Evolutionary conservation across 2,329 filamentous ascomycete genomes (phyloP).

Genomic region (Byssochlamys sp.): DNA sequence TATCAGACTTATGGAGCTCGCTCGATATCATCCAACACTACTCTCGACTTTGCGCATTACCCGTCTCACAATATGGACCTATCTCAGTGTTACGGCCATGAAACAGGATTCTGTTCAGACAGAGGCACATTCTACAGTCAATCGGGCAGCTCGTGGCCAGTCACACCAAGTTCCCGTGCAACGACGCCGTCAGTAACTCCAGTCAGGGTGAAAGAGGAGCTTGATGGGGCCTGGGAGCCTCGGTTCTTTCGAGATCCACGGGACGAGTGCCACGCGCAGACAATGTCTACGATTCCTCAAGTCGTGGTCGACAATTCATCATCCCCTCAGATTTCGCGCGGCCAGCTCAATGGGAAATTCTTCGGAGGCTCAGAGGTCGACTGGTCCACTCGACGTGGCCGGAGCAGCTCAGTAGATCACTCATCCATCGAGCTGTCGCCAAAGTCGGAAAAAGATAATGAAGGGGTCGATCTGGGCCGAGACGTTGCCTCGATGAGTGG

Average conservation of each 20-base stretch:
- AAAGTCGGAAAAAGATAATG: conserved; percentile 5
- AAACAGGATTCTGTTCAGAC: conserved; percentile 9
- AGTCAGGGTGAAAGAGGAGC: conserved; percentile 7
- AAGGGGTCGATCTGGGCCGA: conserved; percentile 4
- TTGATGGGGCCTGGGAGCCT: conserved; percentile 11
- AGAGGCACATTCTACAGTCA: conserved; percentile 10
- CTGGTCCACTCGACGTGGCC: conserved; percentile 1
- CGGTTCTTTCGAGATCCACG: conserved; percentile 3
- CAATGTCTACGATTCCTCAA: conserved; percentile 3
- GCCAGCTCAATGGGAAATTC: neutral
- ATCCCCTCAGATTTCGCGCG: neutral
- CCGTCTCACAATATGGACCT: conserved; percentile 12
- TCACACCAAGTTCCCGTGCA: conserved; percentile 15
- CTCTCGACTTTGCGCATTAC: conserved; percentile 15
- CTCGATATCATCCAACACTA: conserved; percentile 13
- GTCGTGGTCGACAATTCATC: neutral
- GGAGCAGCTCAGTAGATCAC: conserved; percentile 1
- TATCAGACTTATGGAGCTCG: conserved; percentile 17
- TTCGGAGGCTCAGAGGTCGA: conserved; percentile 1
- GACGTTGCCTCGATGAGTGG: conserved; percentile 44
- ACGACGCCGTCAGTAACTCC: conserved; percentile 9
- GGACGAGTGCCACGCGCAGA: neutral
- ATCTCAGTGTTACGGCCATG: conserved; percentile 17
- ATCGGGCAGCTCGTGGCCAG: conserved; percentile 15
- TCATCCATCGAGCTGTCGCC: conserved; percentile 5